Conservation (phyloP, 176 grass and related monocot species). For the Raddia guianensis region DNA sequence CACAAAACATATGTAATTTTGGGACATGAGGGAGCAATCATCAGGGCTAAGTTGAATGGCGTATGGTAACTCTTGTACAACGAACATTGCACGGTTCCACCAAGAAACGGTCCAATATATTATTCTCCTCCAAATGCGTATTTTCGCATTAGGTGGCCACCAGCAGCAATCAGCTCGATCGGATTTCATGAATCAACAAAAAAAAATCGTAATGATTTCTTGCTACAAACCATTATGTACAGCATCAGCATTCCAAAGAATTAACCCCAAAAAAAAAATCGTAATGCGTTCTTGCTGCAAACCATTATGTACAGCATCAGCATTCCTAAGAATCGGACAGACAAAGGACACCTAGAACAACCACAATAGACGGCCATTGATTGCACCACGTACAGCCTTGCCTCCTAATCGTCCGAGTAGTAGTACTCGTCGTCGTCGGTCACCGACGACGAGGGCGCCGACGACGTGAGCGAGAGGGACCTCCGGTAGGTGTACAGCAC, state of each 20-base stretch:
- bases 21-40: background rate
- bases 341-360: background rate
- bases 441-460: background rate
- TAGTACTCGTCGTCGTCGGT: constrained; percentile 2
- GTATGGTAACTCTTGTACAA: background rate
- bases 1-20: too few relatives aligned
- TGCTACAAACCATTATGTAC: background rate
- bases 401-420: constrained; percentile 26
- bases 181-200: background rate
- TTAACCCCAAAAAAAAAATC: background rate
- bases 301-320: background rate
- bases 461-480: constrained; percentile 34
- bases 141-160: background rate
- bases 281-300: background rate
- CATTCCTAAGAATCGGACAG: constrained; percentile 1
- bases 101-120: background rate
- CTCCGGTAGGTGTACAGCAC: constrained; percentile 37
- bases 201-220: constrained; percentile 2
- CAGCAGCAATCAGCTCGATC: too few relatives aligned
- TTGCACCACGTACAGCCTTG: background rate
- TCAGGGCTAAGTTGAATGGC: background rate
- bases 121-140: background rate
- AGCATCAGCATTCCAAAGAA: background rate
- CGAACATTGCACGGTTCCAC: background rate
- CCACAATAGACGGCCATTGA: background rate